Evolutionary conservation across 1,284 basidiomycete species (phyloP), one percentile per base, ranked within the genome.

Genomic region (Mrakiaceae sp.): DNA sequence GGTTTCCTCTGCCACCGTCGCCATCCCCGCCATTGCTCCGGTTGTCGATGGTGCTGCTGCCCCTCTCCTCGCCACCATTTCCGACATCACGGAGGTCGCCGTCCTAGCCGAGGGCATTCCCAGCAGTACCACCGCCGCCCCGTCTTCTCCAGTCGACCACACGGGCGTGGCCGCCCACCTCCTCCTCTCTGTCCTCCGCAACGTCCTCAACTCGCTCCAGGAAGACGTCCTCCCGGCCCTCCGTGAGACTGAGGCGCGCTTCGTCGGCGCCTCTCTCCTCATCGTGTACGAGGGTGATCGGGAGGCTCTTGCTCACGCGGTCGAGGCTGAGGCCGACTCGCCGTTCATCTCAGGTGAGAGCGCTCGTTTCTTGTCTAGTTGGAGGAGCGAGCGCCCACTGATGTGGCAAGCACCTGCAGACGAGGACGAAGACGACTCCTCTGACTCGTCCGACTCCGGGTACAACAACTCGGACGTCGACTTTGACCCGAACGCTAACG

Each of bases 221-320:
- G 78, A 84, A 5, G 43, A n/a, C 51, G 81, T 92, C 60, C 62
- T 79, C 9, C 74, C 77, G 0, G 79, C 81, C 0, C 75, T 92
- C 53, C 71, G 78, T 0, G 67, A 74, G 1, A 74, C 87, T 8
- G 85, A 96, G 69, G 76, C 92, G 69, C 82, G 90, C 11, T 88
- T 96, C 78, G 82, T 93, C 42, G 92, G 88, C 4, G 82, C 81
- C 39, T 92, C 88, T 68, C 72, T 96, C 52, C 77, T 98, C 58
- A 79, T 97, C 58, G 78, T 94, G 11, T 95, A 94, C 73, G 93
- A 97, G 74, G 89, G 85, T 0, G 82, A 87, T 68, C 75, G 76
- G 67, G 72, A 68, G 11, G 74, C 78, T 7, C 79, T 84, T 5
- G 73, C 74, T 44, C 72, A 73, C n/a, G 77, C 63, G 75, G 76